Evolutionary conservation across 352 stramenopile species (phyloP), one percentile per base, ranked within the genome.

Genomic region (Phytophthora vignae): DNA sequence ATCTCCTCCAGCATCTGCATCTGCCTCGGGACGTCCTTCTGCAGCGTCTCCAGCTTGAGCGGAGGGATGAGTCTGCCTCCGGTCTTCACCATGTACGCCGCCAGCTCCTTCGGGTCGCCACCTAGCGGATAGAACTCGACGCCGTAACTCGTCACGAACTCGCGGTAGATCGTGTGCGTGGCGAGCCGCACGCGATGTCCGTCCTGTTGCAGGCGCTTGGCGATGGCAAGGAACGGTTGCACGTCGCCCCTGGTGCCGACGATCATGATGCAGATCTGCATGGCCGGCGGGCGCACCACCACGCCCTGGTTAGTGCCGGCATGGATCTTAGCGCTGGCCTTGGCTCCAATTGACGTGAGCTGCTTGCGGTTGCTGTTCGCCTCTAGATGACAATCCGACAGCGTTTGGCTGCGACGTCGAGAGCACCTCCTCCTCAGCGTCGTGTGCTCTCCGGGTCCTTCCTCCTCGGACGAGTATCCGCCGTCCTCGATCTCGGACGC

Each of bases 1-100:
- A 98, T 98, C 55, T 97, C 76, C 17, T 94, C 76, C 38, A 98
- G 71, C 85, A 98, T 98, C 53, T 79, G 69, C 61, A 92, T 83
- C 69, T 98, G 97, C 42, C 83, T 78, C 1, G 90, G 85, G n/a
- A 98, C 74, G 22, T 92, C 84, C 21, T 78, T 78, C 19, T 78
- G 64, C 4, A 90, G 74, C 22, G 60, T 91, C 76, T 87, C 81
- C 11, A 85, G 77, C 29, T 83, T 92, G 22, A 84, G 42, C 12
- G 87, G 85, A 14, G 69, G 69, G 49, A 95, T 87, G 2, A 96
- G 33, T n/a, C 80, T 74, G 0, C 90, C 90, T 31, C 84, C 78
- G 1, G 90, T 96, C 60, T 94, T 92, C 31, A 96, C 88, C 93
- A 98, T 98, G 80, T 97, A 98, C 27, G 87, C 80, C 1, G 85